Base-by-base conservation (phyloP, 2,329 filamentous ascomycete genomes). In the Xylaria sp. region DNA sequence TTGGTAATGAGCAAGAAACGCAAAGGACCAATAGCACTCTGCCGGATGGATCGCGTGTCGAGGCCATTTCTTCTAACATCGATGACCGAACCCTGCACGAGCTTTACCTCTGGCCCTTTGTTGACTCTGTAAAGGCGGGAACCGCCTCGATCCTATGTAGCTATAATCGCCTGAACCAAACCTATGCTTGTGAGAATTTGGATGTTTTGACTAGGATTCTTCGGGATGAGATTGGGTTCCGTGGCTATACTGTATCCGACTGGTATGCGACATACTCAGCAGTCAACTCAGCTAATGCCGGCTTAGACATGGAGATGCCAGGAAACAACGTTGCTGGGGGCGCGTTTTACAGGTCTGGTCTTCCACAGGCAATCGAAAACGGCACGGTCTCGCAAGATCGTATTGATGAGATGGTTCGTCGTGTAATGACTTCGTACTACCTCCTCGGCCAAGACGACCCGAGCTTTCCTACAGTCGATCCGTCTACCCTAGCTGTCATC, bases 191-290 rank as follows among this genome's bases (percentile, higher is more conserved):
- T n/a, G n/a, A n/a, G n/a, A n/a, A n/a, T n/a, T n/a, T n/a, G n/a
- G n/a, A n/a, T n/a, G n/a, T 54, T 18, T 53, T 72, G 23, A 72
- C 72, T 48, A 70, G 70, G 3, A 40, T 73, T 5, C 77, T 87
- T 13, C 86, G 86, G 75, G 80, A 80, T 3, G 84, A 86, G 72
- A 79, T 86, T 5, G 84, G 84, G 13, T 86, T 86, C 75, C 80
- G 84, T 65, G 82, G 82, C 29, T 83, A 82, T 65, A 73, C 81
- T 59, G 77, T 85, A 79, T 81, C 79, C 10, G 81, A 82, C 57
- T 82, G 80, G 78, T 60, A 65, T 16, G 82, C 75, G 18, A 78
- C 77, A 1, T 76, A 81, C 63, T 71, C 75, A 18, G 78, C 78
- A 58, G 79, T 81, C 6, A 69, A 75, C 5, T 71, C 80, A 13